Base-by-base conservation (phyloP, 495 filamentous ascomycete species). In the Aspergillus bridgeri region DNA sequence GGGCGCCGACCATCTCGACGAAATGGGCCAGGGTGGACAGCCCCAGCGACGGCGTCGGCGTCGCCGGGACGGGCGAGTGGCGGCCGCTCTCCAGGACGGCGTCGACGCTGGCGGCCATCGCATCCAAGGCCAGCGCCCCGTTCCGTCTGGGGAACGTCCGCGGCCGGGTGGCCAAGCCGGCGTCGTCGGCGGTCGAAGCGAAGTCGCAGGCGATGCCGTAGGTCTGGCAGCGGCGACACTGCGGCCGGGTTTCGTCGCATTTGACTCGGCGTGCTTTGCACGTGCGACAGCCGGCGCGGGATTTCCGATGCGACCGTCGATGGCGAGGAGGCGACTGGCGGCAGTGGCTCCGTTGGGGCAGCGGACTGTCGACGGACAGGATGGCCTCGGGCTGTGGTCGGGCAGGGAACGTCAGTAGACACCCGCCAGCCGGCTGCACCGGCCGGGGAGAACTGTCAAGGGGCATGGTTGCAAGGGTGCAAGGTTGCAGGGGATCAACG, bases 181-280 rank as follows among this genome's bases (percentile, higher is more conserved):
- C 19, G 11, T n/a, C n/a, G 6, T 24, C 21, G 21, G 5, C 18
- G 13, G 46, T 1, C 46, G 27, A 23, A 7, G 22, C 11, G 7
- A 50, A 50, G 22, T 50, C 48, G 48, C 48, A 50, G 27, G 18
- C 3, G 22, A n/a, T 27, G n/a, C 48, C 48, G 18, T 50, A 27
- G 23, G 19, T 50, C 18, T 22, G 21, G 23, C 48, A 50, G 13
- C 48, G 48, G 23, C 22, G 23, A 19, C 48, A 50, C 6, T 50
- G 48, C 11, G 48, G 48, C 15, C 9, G 27, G 0, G 48, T 27
- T 27, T 50, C 48, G 27, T 50, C 48, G 18, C 48, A 50, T 27
- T 50, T 38, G 33, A 38, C 33, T 3, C 33, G 33, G 3, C 33
- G 33, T 38, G 3, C 33, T 38, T 38, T 38, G 17, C 33, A 38